Percentiles rank a stretch among this genome's conserved stretches.
These are phyloP conservation scores for Yamadazyma sp. DNA, from an alignment of 1,139 yeast genomes.

Conservation along the genomic window DNA sequence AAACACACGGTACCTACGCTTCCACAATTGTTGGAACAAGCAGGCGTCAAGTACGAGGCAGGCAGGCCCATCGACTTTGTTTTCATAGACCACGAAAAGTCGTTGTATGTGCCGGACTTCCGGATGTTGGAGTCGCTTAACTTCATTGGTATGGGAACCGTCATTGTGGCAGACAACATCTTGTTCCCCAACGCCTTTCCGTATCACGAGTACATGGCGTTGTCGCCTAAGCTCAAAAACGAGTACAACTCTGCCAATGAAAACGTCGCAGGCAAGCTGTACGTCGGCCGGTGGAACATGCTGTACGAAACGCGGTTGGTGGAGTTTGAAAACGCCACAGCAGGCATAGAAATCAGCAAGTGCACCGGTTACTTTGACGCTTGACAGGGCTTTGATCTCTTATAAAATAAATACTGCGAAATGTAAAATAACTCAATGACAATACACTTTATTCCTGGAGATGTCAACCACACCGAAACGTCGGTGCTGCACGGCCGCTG, in stretches of 20 bases:
- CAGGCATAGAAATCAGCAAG: slow-evolving; percentile 33
- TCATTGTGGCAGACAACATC: slow-evolving; percentile 42
- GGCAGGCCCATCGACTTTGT: slow-evolving; percentile 30
- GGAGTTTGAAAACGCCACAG: slow-evolving; percentile 10
- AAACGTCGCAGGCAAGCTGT: slow-evolving; percentile 30
- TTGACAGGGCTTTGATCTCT: too few species aligned
- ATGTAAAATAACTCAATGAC: slow-evolving; percentile 39
- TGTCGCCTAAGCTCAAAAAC: slow-evolving; percentile 34
- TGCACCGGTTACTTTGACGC: slow-evolving; percentile 14
- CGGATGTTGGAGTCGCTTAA: slow-evolving; percentile 41
- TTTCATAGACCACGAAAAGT: slow-evolving; percentile 45
- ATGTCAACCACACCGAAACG: slow-evolving; percentile 60
- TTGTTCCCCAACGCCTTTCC: slow-evolving; percentile 34
- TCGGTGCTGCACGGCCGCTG: slow-evolving; percentile 65
- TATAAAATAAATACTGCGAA: too few species aligned
- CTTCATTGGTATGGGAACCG: slow-evolving; percentile 40
- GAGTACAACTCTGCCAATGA: slow-evolving; percentile 22
- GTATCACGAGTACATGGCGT: slow-evolving; percentile 37
- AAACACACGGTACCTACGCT: slow-evolving; percentile 28
- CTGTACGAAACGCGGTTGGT: slow-evolving; percentile 34
- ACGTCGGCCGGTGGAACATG: slow-evolving; percentile 45
- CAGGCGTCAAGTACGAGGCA: slow-evolving; percentile 1
- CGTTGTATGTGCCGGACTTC: slow-evolving; percentile 41
- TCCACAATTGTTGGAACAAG: slow-evolving; percentile 13
- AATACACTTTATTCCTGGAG: slow-evolving; percentile 78